Evolutionary conservation across 306 rosid species (phyloP), one percentile per base, ranked within the genome.

Genomic region (Herpetospermum pedunculosum): DNA sequence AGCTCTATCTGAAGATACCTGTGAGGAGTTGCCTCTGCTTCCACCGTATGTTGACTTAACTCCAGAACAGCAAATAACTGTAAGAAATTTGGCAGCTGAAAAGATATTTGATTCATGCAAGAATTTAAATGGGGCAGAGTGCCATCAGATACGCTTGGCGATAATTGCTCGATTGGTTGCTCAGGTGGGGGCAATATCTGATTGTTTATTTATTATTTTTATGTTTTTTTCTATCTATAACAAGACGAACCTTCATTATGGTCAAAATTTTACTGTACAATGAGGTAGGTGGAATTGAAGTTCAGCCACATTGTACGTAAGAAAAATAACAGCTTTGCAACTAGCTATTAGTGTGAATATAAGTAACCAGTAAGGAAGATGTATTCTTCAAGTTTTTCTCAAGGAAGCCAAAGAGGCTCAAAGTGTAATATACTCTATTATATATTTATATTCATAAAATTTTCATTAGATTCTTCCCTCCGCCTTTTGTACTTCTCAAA

Each of bases 131-230:
- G 87, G 87, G 54, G 80, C 83, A 77, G 90, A 87, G 49, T 91
- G 85, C 78, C 87, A 83, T 74, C 92, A 89, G 87, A 84, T 85
- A 80, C 87, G 95, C 75, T 82, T 89, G 82, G 88, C 90, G 68
- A 85, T 94, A 78, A 94, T 94, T 74, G 90, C 97, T 76, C 90
- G 96, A 72, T 83, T 94, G 84, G 91, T 88, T 77, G 99, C 97
- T 75, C 99, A 94, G 97, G 99, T 94, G 76, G 63, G 74, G 72
- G 30, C 55, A 37, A 28, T 15, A 57, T 68, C 37, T 46, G 53
- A 71, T 77, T 55, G 49, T 77, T 79, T 49, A 25, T 49, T 19
- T 50, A 32, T 49, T 32, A 12, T 37, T 53, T 26, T 72, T 40
- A 37, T 12, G 48, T 4, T 13, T 64, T 40, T 65, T 38, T 19